These are phyloP conservation scores for Coffea canephora DNA, from an alignment of 257 asterid species.

Conservation along the genomic window DNA sequence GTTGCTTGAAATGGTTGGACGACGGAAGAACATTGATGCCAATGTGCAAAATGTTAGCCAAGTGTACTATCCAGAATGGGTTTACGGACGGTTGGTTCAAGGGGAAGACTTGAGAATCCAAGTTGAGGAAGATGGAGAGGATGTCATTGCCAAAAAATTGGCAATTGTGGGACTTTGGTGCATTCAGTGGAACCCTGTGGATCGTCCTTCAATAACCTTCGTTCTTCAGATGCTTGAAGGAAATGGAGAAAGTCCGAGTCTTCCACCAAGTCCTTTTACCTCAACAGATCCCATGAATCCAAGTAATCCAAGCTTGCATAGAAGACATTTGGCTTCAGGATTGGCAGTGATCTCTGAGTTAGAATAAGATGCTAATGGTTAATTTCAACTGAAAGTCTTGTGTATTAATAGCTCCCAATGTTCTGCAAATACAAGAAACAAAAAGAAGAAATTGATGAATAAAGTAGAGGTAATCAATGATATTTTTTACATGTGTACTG, in stretches of 20 bases:
- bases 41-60: slow-evolving; percentile 1
- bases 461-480: too few relatives aligned
- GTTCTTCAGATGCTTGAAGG: slow-evolving; percentile 39
- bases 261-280: background rate
- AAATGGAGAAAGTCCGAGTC: background rate
- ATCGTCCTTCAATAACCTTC: slow-evolving; percentile 27
- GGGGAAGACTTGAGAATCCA: slow-evolving; percentile 19
- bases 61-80: slow-evolving; percentile 32
- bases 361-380: background rate
- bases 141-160: slow-evolving; percentile 10
- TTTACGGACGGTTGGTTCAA: slow-evolving; percentile 22
- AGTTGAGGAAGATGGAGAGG: slow-evolving; percentile 15
- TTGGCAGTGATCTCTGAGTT: background rate
- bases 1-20: slow-evolving; percentile 44
- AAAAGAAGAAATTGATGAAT: too few relatives aligned
- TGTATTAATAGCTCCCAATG: too few relatives aligned
- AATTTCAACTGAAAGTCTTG: background rate
- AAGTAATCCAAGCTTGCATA: background rate
- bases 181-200: slow-evolving; percentile 32
- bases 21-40: slow-evolving; percentile 32
- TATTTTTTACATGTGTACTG: too few relatives aligned
- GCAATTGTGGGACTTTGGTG: slow-evolving; percentile 28
- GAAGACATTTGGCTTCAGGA: background rate
- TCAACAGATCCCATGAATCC: background rate
- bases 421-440: too few relatives aligned